Evolutionary conservation across 345 rosid genomes (phyloP), one percentile per base, ranked within the genome.

Genomic region (Erodium maritimum): DNA sequence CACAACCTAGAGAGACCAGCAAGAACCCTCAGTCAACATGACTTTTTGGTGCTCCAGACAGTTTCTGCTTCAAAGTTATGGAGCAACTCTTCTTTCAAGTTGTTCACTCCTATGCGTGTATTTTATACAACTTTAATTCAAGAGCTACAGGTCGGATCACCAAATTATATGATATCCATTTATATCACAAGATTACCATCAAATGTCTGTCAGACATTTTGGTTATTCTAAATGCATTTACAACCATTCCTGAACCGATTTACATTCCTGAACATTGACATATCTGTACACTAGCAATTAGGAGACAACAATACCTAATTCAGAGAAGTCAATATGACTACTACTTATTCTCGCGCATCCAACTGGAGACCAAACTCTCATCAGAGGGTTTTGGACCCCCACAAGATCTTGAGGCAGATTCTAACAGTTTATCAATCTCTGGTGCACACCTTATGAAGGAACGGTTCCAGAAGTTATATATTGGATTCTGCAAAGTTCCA

Each of bases 371-470:
- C 81, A 88, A 76, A 60, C 90, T 86, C 96, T 42, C 48, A 55
- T 88, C 94, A 21, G 80, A 79, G 8, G 94, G 85, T 74, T 88
- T 88, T 13, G 85, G 62, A 42, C 85, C 88, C 45, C 94, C 94
- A 20, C 88, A 88, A 5, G 94, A 88, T 50, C 90, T 74, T 13
- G 96, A 90, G 2, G 86, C 88, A 0, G 96, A 88, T 50, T 88
- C 90, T 24, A 88, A 88, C 17, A 88, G 88, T 57, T 81, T 88
- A 69, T 88, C 96, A 23, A 88, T 88, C 88, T 88, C 94, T 3
- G 96, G 96, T 0, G 88, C 96, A 59, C 94, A 88, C 69, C 88
- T 77, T 52, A 77, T 88, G 75, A 86, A 88, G 14, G 77, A 79
- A 56, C 82, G 81, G 59, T 77, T 82, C 96, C 96, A 88, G 69